A percentile compares a stretch with the other conserved stretches of the same genome.
Conservation (phyloP, 2,329 filamentous ascomycete genomes). For the Cercospora zeae-maydis region DNA sequence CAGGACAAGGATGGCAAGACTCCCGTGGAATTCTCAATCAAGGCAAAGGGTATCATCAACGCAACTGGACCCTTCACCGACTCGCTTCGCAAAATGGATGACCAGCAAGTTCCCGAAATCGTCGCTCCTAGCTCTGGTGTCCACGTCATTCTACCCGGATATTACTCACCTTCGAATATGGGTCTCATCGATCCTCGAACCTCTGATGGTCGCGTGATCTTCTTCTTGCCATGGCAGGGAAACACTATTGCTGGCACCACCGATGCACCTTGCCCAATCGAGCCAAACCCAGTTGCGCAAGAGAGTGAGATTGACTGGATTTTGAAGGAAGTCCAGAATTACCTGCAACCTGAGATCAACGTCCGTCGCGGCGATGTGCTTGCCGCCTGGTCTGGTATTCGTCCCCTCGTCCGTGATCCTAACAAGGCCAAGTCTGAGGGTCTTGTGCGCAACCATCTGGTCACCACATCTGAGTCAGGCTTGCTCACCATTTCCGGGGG, state of each 20-base stretch:
- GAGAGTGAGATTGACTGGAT: conserved; percentile 89
- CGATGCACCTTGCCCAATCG: conserved; percentile 71
- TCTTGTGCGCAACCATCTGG: conserved; percentile 79
- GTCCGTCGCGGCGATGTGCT: conserved; percentile 83
- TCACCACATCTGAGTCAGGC: conserved; percentile 74
- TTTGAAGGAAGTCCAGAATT: conserved; percentile 74
- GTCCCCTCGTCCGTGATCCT: conserved; percentile 80
- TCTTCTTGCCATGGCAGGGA: conserved; percentile 90
- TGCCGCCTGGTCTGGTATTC: conserved; percentile 84
- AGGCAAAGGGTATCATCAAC: conserved; percentile 79
- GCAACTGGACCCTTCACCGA: conserved; percentile 87
- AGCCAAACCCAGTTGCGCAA: conserved; percentile 68
- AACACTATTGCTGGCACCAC: conserved; percentile 90
- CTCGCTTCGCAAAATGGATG: conserved; percentile 80
- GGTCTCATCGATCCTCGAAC: conserved; percentile 82
- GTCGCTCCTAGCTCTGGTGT: conserved; percentile 82
- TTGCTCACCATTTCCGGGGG: conserved; percentile 82
- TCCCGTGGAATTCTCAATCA: conserved; percentile 63
- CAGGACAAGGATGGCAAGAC: conserved; percentile 61
- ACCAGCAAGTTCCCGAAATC: conserved; percentile 67
- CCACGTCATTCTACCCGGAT: conserved; percentile 81
- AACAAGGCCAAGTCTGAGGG: conserved; percentile 83
- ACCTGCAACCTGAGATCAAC: conserved; percentile 78
- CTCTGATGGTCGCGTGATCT: conserved; percentile 84
- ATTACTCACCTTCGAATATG: conserved; percentile 82